Base-by-base conservation (phyloP, 2,329 filamentous ascomycete genomes). In the Calonectria pauciramosa region DNA sequence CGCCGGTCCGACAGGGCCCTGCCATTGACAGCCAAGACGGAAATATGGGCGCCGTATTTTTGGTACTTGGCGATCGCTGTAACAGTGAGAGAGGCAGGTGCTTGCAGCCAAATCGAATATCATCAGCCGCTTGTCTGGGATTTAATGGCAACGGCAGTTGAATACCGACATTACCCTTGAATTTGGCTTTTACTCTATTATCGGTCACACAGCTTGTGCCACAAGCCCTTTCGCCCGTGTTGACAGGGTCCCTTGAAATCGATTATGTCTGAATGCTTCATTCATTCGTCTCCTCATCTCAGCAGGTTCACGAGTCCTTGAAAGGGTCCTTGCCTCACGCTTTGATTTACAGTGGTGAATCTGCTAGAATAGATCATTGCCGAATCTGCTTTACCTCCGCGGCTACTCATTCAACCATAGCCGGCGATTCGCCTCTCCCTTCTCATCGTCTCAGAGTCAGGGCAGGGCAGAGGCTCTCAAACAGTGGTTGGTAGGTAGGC, bases 1-100 rank as follows among this genome's bases (percentile, higher is more conserved):
- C 66, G 66, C 66, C 51, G 65, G 59, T 44, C 59, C 38, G 36
- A 64, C 59, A 64, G 34, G 36, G 59, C 41, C 16, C 28, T 60
- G 54, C 54, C 54, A 23, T 26, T 38, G 32, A 60, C 32, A 32
- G 54, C 32, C 34, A 36, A 38, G 28, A 60, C 54, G 54, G 54
- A 36, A 59, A 59, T 59, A 60, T 60, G 28, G 36, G 54, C n/a
- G 32, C 54, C 54, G 54, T 38, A 60, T 38, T 60, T 38, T 38
- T 60, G 54, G 54, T 13, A 4, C 54, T n/a, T 8, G 54, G 11
- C 54, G 32, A 60, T 60, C 54, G 36, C 28, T 60, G 32, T 20
- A 47, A n/a, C 41, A 47, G 41, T 11, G 41, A 47, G 51, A 26
- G 26, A 54, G 51, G 23, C 54, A 60, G 54, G 32, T 34, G 36